phyloP scores from a whole-genome alignment of 257 asterid genomes.

The Striga asiatica region DNA sequence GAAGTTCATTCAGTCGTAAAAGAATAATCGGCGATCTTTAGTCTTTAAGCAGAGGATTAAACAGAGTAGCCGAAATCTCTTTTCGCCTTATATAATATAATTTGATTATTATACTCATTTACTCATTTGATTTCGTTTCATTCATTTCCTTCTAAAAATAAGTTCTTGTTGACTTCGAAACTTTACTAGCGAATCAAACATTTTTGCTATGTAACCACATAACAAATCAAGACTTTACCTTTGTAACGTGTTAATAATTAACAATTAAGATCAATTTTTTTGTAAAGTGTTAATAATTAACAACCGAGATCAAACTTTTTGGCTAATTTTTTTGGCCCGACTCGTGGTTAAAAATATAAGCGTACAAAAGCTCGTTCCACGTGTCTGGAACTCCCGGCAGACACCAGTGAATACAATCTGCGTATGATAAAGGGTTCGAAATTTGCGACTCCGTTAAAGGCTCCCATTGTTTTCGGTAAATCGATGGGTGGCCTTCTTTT shows the following conservation, averaged over 20 bases:
- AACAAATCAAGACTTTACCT: not conserved
- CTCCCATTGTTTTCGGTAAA: constrained; percentile 67
- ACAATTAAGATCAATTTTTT: not conserved
- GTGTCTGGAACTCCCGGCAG: constrained; percentile 93
- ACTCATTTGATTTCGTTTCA: constrained; percentile 7
- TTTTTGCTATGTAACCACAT: not conserved
- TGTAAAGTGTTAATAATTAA: not conserved
- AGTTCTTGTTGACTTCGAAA: not conserved
- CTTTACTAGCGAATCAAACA: not conserved
- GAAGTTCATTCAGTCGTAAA: not conserved
- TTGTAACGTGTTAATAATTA: not conserved
- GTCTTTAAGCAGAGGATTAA: too few relatives aligned
- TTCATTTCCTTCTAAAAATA: not conserved
- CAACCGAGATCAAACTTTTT: not conserved
- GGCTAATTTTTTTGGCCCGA: too few relatives aligned
- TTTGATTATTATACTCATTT: not conserved
- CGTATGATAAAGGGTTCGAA: constrained; percentile 42
- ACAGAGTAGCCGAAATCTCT: not conserved
- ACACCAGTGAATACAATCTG: constrained; percentile 90
- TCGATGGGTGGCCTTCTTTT: constrained; percentile 84
- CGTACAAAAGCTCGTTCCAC: constrained; percentile 76
- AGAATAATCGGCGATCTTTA: not conserved
- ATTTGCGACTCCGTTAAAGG: constrained; percentile 44
- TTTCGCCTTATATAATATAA: not conserved
- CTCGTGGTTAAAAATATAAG: constrained; percentile 24